Percentiles rank a stretch among this genome's conserved stretches.
phyloP scores from a whole-genome alignment of 1,284 basidiomycete genomes.

The Coniferiporia weirii region DNA sequence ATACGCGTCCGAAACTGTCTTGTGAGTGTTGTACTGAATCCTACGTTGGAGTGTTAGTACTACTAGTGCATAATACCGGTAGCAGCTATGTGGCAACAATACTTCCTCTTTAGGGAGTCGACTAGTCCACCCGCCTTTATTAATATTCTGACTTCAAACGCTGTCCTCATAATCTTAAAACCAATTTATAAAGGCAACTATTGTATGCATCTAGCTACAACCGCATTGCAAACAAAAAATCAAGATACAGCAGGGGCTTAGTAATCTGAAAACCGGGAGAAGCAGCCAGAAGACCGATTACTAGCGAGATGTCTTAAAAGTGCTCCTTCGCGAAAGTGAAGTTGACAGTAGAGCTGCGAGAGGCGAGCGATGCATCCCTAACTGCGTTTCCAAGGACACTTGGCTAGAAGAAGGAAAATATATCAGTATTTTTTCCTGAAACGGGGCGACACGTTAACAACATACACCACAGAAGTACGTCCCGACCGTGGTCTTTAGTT shows the following conservation, averaged over 20 bases:
- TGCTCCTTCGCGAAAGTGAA: conserved; percentile 78
- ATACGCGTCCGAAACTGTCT: too few relatives aligned
- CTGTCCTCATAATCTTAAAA: background rate
- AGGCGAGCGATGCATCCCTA: conserved; percentile 58
- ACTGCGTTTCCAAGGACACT: conserved; percentile 66
- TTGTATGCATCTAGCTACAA: conserved; percentile 13
- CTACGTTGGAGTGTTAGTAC: background rate
- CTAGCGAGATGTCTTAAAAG: too few relatives aligned
- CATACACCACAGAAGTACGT: conserved; percentile 77
- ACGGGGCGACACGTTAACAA: conserved; percentile 14
- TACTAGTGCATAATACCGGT: too few relatives aligned
- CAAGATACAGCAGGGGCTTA: background rate
- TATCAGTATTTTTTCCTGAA: background rate
- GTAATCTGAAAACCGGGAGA: background rate
- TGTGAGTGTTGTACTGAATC: too few relatives aligned
- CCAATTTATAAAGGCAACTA: background rate
- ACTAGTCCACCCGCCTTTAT: background rate
- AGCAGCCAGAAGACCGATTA: background rate
- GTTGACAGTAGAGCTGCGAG: conserved; percentile 50
- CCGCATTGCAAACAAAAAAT: background rate
- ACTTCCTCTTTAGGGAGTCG: too few relatives aligned
- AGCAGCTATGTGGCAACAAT: background rate
- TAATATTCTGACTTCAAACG: background rate
- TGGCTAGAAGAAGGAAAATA: conserved; percentile 32
- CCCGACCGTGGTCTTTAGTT: conserved; percentile 76